These are phyloP conservation scores for Sugiyamaella americana DNA, from an alignment of 805 yeast species.

Conservation along the genomic window DNA sequence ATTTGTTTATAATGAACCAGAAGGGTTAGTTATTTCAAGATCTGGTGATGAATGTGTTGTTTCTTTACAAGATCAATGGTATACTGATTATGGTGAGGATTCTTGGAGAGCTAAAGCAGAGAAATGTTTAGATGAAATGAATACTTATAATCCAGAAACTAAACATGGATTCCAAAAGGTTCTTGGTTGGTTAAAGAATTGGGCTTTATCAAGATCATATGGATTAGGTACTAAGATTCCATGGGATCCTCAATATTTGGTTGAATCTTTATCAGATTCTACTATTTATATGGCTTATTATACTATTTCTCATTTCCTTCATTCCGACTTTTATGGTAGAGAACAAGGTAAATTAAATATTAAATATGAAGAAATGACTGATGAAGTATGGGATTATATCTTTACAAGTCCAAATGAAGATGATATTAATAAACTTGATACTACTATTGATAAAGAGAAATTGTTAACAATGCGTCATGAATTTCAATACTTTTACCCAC, in stretches of 20 bases:
- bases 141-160: slow-evolving; percentile 75
- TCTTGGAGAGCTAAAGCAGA: slow-evolving; percentile 76
- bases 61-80: slow-evolving; percentile 98
- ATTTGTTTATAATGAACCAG: slow-evolving; percentile 92
- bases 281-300: slow-evolving; percentile 93
- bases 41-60: slow-evolving; percentile 97
- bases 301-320: slow-evolving; percentile 82
- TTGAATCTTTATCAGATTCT: slow-evolving; percentile 93
- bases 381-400: slow-evolving; percentile 87
- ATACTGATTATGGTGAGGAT: slow-evolving; percentile 93
- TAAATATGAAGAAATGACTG: slow-evolving; percentile 79
- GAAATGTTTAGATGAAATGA: slow-evolving; percentile 70
- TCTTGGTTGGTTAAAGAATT: slow-evolving; percentile 91
- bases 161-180: slow-evolving; percentile 90
- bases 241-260: slow-evolving; percentile 91
- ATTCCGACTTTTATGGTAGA: slow-evolving; percentile 78
- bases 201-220: slow-evolving; percentile 97
- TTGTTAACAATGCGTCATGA: slow-evolving; percentile 79
- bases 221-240: slow-evolving; percentile 94
- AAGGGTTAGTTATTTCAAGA: slow-evolving; percentile 80
- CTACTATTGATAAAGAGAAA: slow-evolving; percentile 57
- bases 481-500: slow-evolving; percentile 94
- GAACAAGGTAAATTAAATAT: slow-evolving; percentile 67
- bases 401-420: slow-evolving; percentile 59
- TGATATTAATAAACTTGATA: slow-evolving; percentile 35